Base-by-base conservation (phyloP, 2,329 filamentous ascomycete genomes). In the Fusarium irregulare region DNA sequence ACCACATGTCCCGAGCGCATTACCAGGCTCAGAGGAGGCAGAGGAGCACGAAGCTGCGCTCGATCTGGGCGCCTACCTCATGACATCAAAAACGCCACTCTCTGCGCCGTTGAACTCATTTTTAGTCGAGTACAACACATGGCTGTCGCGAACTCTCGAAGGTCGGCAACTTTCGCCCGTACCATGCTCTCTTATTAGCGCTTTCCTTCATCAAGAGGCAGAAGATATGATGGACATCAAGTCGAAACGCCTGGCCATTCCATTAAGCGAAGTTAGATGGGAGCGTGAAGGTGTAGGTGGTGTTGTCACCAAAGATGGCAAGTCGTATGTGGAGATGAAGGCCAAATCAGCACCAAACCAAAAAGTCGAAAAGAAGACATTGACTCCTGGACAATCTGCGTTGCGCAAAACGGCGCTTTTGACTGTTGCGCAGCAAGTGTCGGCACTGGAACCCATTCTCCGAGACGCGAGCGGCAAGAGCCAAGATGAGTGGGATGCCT, bases 401-500 rank as follows among this genome's bases (percentile, higher is more conserved):
- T 82, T 97, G 56, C 85, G 94, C 57, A 87, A 90, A 74, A 95
- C 93, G 13, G 93, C 94, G n/a, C 85, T 97, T 59, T 82, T 92
- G 76, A 93, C 92, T 4, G 89, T 94, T 8, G 88, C 97, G 55
- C 92, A 94, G 77, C 88, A 93, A 85, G 93, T 97, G 56, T 93
- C 96, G 77, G 91, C 91, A 68, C 83, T 98, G 74, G 94, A 98
- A 80, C 93, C 93, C 7, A 82, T 96, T 62, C 82, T 98, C 72
- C 88, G 92, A 73, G 92, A 97, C 75, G 89, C 89, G 47, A 97
- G 92, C 76, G 92, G 91, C 16, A 97, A 97, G 84, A 93, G 91
- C 75, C 89, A 92, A 76, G 93, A 97, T 73, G 94, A 98, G 81
- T 98, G 94, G 94, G 92, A 97, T 78, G 85, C 89, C 44, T 98